A percentile compares a stretch with the other conserved stretches of the same genome.
phyloP scores from a whole-genome alignment of 2,329 filamentous ascomycete genomes.

The Ophiocordyceps camponoti-floridani region DNA sequence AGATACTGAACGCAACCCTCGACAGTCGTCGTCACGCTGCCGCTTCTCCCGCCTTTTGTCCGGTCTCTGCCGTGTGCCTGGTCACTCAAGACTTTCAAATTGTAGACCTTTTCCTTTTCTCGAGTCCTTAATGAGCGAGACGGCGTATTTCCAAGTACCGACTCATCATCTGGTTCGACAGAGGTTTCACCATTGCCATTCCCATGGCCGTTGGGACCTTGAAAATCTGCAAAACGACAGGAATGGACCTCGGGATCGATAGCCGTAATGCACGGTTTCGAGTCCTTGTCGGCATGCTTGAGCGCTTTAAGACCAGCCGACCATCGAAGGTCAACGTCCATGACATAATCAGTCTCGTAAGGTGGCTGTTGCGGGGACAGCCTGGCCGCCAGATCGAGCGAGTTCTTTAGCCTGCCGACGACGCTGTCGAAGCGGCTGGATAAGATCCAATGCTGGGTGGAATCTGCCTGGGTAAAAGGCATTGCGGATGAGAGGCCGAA shows the following conservation, averaged over 20 bases:
- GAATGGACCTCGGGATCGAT: slow-evolving; percentile 15
- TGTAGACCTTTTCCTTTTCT: slow-evolving; percentile 33
- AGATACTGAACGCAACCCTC: slow-evolving; percentile 28
- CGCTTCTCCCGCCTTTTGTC: slow-evolving; percentile 16
- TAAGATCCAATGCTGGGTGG: slow-evolving; percentile 18
- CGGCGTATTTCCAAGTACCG: slow-evolving; percentile 29
- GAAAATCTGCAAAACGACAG: slow-evolving; percentile 8
- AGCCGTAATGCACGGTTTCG: slow-evolving; percentile 25
- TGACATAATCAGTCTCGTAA: slow-evolving; percentile 23
- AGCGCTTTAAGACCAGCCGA: slow-evolving; percentile 19
- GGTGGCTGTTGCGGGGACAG: slow-evolving; percentile 8
- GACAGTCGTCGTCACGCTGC: slow-evolving; percentile 8
- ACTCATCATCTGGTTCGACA: slow-evolving; percentile 25
- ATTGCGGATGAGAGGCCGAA: slow-evolving; percentile 10
- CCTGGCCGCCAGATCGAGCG: slow-evolving; percentile 11
- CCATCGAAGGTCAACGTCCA: slow-evolving; percentile 31
- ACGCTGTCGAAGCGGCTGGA: slow-evolving; percentile 22
- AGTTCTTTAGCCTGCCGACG: slow-evolving; percentile 21
- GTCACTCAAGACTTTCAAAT: slow-evolving; percentile 39
- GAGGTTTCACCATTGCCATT: slow-evolving; percentile 11
- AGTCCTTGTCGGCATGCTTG: slow-evolving; percentile 18
- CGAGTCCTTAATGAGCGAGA: slow-evolving; percentile 31
- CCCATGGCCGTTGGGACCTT: slow-evolving; percentile 6
- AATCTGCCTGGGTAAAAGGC: slow-evolving; percentile 5
- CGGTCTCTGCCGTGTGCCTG: slow-evolving; percentile 35